Evolutionary conservation across 441 rosid species (phyloP).

Genomic region (Geranium incanum): DNA sequence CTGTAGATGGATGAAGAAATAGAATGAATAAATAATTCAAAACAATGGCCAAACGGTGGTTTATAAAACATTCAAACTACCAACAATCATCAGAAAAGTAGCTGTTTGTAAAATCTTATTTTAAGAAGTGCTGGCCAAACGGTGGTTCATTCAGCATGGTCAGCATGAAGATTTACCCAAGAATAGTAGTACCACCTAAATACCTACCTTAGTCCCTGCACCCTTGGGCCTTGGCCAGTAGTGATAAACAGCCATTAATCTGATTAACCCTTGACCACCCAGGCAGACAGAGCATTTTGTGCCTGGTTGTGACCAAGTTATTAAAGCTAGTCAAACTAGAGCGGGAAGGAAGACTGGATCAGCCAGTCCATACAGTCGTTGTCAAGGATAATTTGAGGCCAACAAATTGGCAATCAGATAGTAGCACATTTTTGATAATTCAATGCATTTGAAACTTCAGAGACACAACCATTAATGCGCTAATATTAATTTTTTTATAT

Average conservation of each 20-base stretch:
- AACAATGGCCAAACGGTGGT: slow-evolving; percentile 8
- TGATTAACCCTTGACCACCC: not conserved
- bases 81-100: slow-evolving; percentile 2
- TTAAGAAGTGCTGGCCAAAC: slow-evolving; percentile 8
- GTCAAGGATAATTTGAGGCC: not conserved
- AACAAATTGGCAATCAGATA: not conserved
- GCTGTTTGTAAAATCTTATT: slow-evolving; percentile 6
- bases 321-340: not conserved
- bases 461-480: not conserved
- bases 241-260: not conserved
- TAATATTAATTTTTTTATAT: not conserved
- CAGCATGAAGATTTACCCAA: not conserved
- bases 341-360: too few species aligned
- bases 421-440: too few species aligned
- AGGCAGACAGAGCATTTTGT: not conserved
- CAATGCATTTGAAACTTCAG: not conserved
- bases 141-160: not conserved
- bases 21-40: slow-evolving; percentile 17
- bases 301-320: not conserved
- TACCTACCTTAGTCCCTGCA: not conserved
- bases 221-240: slow-evolving; percentile 4
- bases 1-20: slow-evolving; percentile 37
- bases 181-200: not conserved
- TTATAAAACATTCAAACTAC: slow-evolving; percentile 10
- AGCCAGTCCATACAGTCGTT: not conserved